Evolutionary conservation across 371 early-diverging fungal species (phyloP), one percentile per base, ranked within the genome.

Genomic region (Apophysomyces elegans): DNA sequence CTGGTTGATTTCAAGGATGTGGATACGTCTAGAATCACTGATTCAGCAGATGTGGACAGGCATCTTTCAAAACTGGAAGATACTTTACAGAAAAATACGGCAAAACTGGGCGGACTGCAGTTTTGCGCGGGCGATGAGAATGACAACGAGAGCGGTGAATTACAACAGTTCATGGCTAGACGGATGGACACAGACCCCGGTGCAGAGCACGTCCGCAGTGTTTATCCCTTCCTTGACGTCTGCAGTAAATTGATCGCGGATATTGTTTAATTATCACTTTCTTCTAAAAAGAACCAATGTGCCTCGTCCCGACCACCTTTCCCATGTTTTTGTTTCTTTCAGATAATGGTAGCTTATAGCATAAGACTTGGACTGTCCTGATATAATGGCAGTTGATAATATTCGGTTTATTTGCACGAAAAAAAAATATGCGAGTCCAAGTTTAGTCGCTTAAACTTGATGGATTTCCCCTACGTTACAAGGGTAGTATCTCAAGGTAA

Each of bases 221-320:
- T 91, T 4, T 96, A 95, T 74, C 95, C 95, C 2, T 98, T 96
- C 74, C 93, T 98, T 71, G 96, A 97, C 68, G 96, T 96, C 1
- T 98, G 98, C 74, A 90, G 93, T 63, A 89, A 86, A 74, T 76
- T 98, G 63, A 97, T 98, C 65, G 95, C 95, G 0, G 97, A 98
- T 75, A 86, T 98, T 67, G 96, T 81, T 38, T 76, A 73, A 63
- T 4, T n/a, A 18, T 62, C 46, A 45, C 13, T 45, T 26, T 26
- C 32, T 26, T 26, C 32, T 26, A 26, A 26, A 26, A 26, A 26
- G 32, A 26, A 26, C 32, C 32, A 26, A 26, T 26, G 32, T 26
- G 32, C 32, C 32, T 26, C 32, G 32, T 26, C 32, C 32, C 32
- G 32, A 26, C 32, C 3, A 2, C 32, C 2, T 26, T 26, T 26